A percentile compares a stretch with the other conserved stretches of the same genome.
These are phyloP conservation scores for Penicillium occitanis DNA, from an alignment of 2,329 filamentous ascomycete genomes.

Conservation along the genomic window DNA sequence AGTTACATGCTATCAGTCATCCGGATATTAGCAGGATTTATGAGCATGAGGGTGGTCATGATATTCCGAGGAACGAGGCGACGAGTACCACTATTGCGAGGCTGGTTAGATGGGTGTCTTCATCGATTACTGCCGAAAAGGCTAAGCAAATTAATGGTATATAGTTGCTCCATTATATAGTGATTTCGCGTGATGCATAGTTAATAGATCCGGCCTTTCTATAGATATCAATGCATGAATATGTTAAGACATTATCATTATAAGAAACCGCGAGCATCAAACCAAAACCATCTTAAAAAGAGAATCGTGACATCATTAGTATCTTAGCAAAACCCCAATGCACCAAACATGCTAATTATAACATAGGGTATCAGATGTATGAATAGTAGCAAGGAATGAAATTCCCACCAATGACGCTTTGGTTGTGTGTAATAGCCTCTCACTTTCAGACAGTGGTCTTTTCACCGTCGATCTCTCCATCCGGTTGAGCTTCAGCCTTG, in stretches of 20 bases:
- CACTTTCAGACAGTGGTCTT: not conserved
- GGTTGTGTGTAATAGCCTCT: not conserved
- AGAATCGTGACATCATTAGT: not conserved
- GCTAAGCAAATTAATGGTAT: slow-evolving; percentile 7
- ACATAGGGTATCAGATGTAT: slow-evolving; percentile 12
- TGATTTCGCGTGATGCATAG: not conserved
- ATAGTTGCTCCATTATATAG: not conserved
- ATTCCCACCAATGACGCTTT: not conserved
- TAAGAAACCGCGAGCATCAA: not conserved
- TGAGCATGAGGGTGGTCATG: slow-evolving; percentile 46
- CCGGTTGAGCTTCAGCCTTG: not conserved
- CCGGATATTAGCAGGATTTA: slow-evolving; percentile 32
- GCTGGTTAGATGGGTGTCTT: slow-evolving; percentile 21
- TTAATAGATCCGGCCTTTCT: not conserved
- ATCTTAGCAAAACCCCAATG: not conserved
- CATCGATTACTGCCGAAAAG: slow-evolving; percentile 4
- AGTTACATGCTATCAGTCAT: slow-evolving; percentile 39
- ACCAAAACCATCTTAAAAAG: not conserved
- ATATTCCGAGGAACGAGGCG: slow-evolving; percentile 39
- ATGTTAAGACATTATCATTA: not conserved
- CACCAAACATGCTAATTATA: not conserved
- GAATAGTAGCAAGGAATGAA: not conserved
- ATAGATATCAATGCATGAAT: slow-evolving; percentile 11
- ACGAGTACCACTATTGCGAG: slow-evolving; percentile 29
- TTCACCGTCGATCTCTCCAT: not conserved